These are phyloP conservation scores for Citrus cavaleriei DNA, from an alignment of 345 rosid genomes.

Conservation along the genomic window DNA sequence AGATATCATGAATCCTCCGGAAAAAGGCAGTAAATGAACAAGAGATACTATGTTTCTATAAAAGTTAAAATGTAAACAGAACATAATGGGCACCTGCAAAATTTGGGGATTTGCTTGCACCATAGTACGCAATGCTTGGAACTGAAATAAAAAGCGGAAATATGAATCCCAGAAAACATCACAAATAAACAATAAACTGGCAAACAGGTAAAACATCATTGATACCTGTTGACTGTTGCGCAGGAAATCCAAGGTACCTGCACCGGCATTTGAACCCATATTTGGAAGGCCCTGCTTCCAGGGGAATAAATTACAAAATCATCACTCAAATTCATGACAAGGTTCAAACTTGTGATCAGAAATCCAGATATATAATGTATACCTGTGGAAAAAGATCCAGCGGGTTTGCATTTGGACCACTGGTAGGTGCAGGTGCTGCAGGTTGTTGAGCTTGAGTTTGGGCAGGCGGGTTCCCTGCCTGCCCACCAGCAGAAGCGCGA, in stretches of 20 bases:
- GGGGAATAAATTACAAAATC: not conserved
- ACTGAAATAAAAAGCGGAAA: constrained; percentile 10
- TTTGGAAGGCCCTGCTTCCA: constrained; percentile 53
- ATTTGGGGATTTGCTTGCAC: constrained; percentile 47
- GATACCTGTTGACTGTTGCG: constrained; percentile 64
- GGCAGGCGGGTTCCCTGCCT: constrained; percentile 34
- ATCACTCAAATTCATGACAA: not conserved
- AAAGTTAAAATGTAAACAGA: not conserved
- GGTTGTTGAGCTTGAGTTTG: constrained; percentile 35
- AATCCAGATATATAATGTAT: not conserved
- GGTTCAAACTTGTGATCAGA: not conserved
- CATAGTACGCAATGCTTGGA: constrained; percentile 44
- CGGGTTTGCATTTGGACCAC: constrained; percentile 61
- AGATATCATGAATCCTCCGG: not conserved
- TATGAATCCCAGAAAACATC: not conserved
- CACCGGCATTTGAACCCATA: constrained; percentile 49
- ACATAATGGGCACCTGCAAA: constrained; percentile 25
- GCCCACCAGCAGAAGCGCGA: constrained; percentile 33
- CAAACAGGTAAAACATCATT: not conserved
- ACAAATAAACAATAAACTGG: not conserved
- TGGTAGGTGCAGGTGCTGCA: constrained; percentile 33
- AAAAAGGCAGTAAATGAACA: not conserved
- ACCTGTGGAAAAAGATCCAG: constrained; percentile 71
- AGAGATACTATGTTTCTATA: not conserved
- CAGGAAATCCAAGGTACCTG: constrained; percentile 54